phyloP scores from a whole-genome alignment of 306 rosid genomes.

The Fragaria nilgerrensis region DNA sequence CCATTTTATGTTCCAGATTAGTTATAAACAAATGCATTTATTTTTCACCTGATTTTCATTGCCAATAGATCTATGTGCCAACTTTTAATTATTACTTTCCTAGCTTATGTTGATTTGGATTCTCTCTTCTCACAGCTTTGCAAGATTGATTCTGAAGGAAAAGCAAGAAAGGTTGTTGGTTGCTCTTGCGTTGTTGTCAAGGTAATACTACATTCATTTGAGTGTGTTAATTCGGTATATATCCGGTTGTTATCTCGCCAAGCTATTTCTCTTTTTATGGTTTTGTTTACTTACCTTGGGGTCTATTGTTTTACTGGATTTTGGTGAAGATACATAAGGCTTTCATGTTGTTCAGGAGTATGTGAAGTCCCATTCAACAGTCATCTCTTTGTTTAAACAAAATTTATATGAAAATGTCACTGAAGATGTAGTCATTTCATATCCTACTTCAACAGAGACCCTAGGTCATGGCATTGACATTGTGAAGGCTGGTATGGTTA shows the following conservation, averaged over 20 bases:
- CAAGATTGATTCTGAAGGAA: conserved; percentile 79
- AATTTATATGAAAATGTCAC: no score
- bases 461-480: no score
- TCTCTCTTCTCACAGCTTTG: conserved; percentile 50
- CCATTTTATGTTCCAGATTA: not conserved
- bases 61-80: not conserved
- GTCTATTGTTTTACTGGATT: conserved; percentile 26
- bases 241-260: not conserved
- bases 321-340: conserved; percentile 42
- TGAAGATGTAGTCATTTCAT: no score
- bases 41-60: not conserved
- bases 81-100: not conserved
- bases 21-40: not conserved
- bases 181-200: conserved; percentile 74
- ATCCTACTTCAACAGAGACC: no score
- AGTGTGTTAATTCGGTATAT: not conserved
- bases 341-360: conserved; percentile 45
- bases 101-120: not conserved
- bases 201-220: conserved; percentile 32
- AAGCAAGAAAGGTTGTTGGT: conserved; percentile 59
- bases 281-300: not conserved
- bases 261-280: not conserved
- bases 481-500: no score
- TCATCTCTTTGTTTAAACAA: no score
- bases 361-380: conserved; percentile 35